Conservation (phyloP, 164 flowering plant genomes). For the Stephania japonica region DNA sequence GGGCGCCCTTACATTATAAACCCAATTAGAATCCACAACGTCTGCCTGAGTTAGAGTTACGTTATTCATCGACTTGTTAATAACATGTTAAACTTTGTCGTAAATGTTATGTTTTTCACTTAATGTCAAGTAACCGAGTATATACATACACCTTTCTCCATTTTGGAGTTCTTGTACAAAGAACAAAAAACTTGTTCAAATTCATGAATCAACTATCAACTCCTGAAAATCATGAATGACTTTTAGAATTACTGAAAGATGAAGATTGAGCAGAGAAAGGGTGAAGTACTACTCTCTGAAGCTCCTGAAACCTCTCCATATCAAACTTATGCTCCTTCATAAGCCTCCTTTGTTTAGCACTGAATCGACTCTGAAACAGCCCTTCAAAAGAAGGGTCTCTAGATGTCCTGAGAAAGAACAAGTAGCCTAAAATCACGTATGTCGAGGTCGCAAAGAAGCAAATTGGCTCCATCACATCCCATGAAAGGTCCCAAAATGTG, state of each 20-base stretch:
- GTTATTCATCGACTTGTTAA: too few relatives aligned
- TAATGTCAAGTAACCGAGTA: too few relatives aligned
- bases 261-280: slow-evolving; percentile 3
- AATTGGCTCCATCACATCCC: slow-evolving; percentile 67
- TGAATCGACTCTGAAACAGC: slow-evolving; percentile 32
- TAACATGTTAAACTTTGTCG: too few relatives aligned
- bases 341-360: slow-evolving; percentile 31
- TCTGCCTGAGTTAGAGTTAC: too few relatives aligned
- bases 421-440: slow-evolving; percentile 37
- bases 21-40: too few relatives aligned
- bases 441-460: slow-evolving; percentile 45
- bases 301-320: slow-evolving; percentile 29
- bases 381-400: slow-evolving; percentile 52
- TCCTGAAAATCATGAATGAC: too few relatives aligned
- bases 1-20: too few relatives aligned
- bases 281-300: slow-evolving; percentile 7
- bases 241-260: not conserved
- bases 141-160: too few relatives aligned
- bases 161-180: too few relatives aligned
- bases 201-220: too few relatives aligned
- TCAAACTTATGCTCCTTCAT: slow-evolving; percentile 35
- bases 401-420: slow-evolving; percentile 46
- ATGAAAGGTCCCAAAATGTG: slow-evolving; percentile 54
- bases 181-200: not conserved
- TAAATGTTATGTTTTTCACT: too few relatives aligned